Base-by-base conservation (phyloP, 2,329 filamentous ascomycete genomes). In the Talaromyces amestolkiae region DNA sequence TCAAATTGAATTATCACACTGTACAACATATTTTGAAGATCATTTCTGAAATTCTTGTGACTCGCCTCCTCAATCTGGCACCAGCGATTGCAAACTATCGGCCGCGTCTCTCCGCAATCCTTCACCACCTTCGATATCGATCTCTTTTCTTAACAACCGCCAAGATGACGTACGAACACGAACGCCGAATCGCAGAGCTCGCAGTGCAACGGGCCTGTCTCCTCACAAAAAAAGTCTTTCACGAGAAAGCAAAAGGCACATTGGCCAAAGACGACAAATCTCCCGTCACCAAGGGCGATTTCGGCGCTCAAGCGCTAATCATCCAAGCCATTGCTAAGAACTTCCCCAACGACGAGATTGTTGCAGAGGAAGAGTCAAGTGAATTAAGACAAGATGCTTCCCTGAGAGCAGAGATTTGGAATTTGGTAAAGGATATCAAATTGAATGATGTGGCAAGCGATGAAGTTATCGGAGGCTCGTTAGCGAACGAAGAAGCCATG, bases 231-330 rank as follows among this genome's bases (percentile, higher is more conserved):
- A 86, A 86, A 68, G 91, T 93, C 75, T 91, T 91, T 82, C 84
- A 93, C 80, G 91, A 94, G 72, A 95, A 94, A 80, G 90, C 92
- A 72, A 98, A 98, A 82, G 94, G 94, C 72, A 97, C 95, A 54
- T 85, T 97, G 61, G 91, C 90, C 77, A 99, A 99, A 83, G 90
- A 92, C 79, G 95, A 99, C 84, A 92, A 92, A 76, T 97, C 93
- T 10, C 95, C 95, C 70, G 95, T 99, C 73, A 99, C 95, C 19
- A 95, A 98, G 72, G 95, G 94, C 77, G 95, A 99, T 82, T 98
- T 97, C 78, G 95, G 95, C 74, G 96, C 95, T 43, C 95, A 99
- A 82, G 93, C 95, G 37, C 87, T 99, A 70, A 97, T 99, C 79
- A 97, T 98, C 75, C 86, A 89, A 65, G 94, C 94, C 33, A 89